Base-by-base conservation (phyloP, 2,329 filamentous ascomycete genomes). In the Metarhizium guizhouense region DNA sequence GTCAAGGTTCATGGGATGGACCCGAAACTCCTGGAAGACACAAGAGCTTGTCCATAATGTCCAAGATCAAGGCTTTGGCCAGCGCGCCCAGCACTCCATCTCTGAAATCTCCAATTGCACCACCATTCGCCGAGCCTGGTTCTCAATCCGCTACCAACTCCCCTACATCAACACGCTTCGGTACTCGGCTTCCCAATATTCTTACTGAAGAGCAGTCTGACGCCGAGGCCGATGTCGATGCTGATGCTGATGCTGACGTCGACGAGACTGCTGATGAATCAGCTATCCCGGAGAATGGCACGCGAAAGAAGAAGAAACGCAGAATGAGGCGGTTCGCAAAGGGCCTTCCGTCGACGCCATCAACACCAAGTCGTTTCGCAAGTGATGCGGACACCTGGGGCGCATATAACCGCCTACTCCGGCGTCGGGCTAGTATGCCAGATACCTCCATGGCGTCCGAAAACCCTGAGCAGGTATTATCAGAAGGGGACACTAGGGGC, bases 201-300 rank as follows among this genome's bases (percentile, higher is more conserved):
- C 68, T 84, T 55, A 70, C 74, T 47, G 80, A 82, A 60, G 78
- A 79, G 56, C 67, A 72, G 57, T 68, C 68, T 8, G 71, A 76
- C 47, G 74, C 74, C 30, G 79, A 81, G 32, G 60, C 51, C 16
- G 71, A 76, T 48, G 60, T 47, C 16, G 71, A 76, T 48, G 74
- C 74, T 32, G 79, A 81, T 38, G 60, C 51, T 14, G 59, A 56
- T 45, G 57, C 50, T 7, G 56, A 58, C 51, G 43, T 56, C 16
- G 56, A 59, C 67, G 90, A 94, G 67, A 95, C 90, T 48, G 88
- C 85, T 0, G 90, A 91, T 53, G 92, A 96, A 66, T 79, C 78
- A n/a, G 73, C 73, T 18, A 64, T 71, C n/a, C 67, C 72, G 14
- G 74, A 76, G 7, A 54, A 57, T 6, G 60, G 52, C 53, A 64